Percentiles rank a stretch among this genome's conserved stretches.
Evolutionary conservation across 495 filamentous ascomycete species (phyloP).

Genomic region (Jackrogersella multiformis): DNA sequence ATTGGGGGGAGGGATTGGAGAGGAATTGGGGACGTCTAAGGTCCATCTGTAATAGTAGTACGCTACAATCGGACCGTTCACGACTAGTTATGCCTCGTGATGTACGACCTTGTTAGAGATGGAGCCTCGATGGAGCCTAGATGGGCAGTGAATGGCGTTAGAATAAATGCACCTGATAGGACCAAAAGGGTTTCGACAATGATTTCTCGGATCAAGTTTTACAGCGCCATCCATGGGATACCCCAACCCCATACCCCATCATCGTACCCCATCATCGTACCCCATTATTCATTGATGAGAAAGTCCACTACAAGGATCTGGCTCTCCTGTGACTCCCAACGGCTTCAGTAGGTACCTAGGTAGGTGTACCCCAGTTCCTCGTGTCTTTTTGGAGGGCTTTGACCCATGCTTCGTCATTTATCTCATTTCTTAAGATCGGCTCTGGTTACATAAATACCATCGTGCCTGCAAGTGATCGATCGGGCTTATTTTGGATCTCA

Average conservation of each 20-base stretch:
- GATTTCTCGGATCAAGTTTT: slow-evolving; percentile 10
- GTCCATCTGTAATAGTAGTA: slow-evolving; percentile 19
- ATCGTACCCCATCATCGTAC: slow-evolving; percentile 3
- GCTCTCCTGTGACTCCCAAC: background rate
- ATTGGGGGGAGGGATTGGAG: background rate
- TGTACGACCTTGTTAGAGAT: slow-evolving; percentile 21
- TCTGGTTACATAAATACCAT: slow-evolving; percentile 9
- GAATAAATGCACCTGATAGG: too few relatives aligned
- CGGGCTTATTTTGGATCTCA: slow-evolving; percentile 4
- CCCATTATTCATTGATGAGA: background rate
- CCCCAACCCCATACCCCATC: background rate
- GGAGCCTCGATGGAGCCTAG: slow-evolving; percentile 19
- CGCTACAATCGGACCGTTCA: slow-evolving; percentile 36
- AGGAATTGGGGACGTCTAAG: slow-evolving; percentile 1
- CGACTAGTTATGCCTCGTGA: slow-evolving; percentile 24
- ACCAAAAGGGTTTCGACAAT: slow-evolving; percentile 10
- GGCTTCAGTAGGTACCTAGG: too few relatives aligned
- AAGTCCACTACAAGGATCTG: background rate
- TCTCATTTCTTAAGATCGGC: slow-evolving; percentile 6
- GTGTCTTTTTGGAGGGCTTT: background rate
- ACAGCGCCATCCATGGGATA: slow-evolving; percentile 16
- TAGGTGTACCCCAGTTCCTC: slow-evolving; percentile 10
- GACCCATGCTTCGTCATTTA: slow-evolving; percentile 10
- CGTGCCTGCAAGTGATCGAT: slow-evolving; percentile 7
- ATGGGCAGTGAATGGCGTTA: too few relatives aligned